phyloP scores from a whole-genome alignment of 2,329 filamentous ascomycete genomes.

The Pseudonectria buxi region DNA sequence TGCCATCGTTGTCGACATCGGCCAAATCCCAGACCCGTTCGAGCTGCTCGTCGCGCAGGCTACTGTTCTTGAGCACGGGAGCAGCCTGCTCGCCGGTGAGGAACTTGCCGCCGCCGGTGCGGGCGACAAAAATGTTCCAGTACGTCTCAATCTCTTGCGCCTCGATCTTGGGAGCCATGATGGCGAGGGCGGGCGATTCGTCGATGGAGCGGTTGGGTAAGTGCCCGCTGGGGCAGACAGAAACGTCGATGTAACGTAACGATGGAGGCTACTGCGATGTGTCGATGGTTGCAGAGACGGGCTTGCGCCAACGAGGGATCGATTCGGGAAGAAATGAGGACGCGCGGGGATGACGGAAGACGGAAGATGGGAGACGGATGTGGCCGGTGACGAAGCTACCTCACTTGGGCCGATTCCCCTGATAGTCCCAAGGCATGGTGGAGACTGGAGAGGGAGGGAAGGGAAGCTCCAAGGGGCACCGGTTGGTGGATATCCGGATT shows the following conservation, averaged over 20 bases:
- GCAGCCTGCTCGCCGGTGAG: constrained; percentile 56
- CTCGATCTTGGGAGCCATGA: constrained; percentile 56
- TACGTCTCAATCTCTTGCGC: constrained; percentile 57
- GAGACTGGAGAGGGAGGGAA: neutral
- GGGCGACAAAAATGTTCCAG: constrained; percentile 57
- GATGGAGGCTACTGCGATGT: too few relatives aligned
- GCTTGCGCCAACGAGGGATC: too few relatives aligned
- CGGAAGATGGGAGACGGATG: constrained; percentile 3
- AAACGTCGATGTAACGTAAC: too few relatives aligned
- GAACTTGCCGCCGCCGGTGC: constrained; percentile 53
- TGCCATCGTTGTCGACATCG: constrained; percentile 95
- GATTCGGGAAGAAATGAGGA: too few relatives aligned
- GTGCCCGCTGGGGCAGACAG: neutral
- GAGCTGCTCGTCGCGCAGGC: constrained; percentile 66
- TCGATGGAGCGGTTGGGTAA: constrained; percentile 1
- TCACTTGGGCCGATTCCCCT: constrained; percentile 18
- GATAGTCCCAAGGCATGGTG: too few relatives aligned
- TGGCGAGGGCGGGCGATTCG: constrained; percentile 14
- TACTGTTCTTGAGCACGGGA: constrained; percentile 57
- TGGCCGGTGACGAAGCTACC: constrained; percentile 25
- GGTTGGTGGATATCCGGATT: constrained; percentile 21
- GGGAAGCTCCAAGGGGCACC: constrained; percentile 13
- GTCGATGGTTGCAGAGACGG: too few relatives aligned
- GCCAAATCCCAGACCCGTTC: constrained; percentile 96
- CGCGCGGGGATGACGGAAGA: too few relatives aligned